phyloP scores from a whole-genome alignment of 2,329 filamentous ascomycete species.

The Colletotrichum costaricense region DNA sequence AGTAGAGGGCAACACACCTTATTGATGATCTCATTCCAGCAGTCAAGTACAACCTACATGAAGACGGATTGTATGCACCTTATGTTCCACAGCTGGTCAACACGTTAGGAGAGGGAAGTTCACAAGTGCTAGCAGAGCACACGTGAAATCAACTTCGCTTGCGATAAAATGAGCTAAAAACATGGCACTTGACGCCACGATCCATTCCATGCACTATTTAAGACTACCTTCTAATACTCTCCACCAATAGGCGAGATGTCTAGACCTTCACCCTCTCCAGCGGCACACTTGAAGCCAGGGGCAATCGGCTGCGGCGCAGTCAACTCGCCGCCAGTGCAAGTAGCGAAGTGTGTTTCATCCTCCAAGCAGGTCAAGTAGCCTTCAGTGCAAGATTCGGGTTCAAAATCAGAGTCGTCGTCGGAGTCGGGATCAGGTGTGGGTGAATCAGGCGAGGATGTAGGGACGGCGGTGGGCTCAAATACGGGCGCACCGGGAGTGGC shows the following conservation, averaged over 20 bases:
- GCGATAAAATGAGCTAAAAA: background rate
- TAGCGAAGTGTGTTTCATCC: slow-evolving; percentile 24
- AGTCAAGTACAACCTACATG: too few species aligned
- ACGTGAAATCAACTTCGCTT: background rate
- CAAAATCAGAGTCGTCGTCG: too few species aligned
- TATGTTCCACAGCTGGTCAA: background rate
- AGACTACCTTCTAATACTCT: background rate
- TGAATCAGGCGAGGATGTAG: background rate
- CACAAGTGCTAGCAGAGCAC: background rate
- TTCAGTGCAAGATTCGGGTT: background rate
- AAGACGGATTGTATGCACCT: too few species aligned
- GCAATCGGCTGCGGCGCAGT: slow-evolving; percentile 27
- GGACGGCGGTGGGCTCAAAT: background rate
- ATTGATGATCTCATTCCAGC: too few species aligned
- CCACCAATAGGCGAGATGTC: slow-evolving; percentile 10
- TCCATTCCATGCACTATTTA: too few species aligned
- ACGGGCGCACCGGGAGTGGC: background rate
- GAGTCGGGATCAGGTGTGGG: background rate
- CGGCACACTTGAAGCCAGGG: slow-evolving; percentile 26
- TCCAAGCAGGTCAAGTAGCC: slow-evolving; percentile 19
- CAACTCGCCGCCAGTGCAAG: slow-evolving; percentile 27
- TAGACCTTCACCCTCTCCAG: slow-evolving; percentile 13
- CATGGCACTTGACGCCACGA: background rate
- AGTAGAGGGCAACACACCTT: too few species aligned
- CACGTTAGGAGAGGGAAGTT: background rate